Base-by-base conservation (phyloP, 1,139 yeast genomes). In the Kodamaea sp. region DNA sequence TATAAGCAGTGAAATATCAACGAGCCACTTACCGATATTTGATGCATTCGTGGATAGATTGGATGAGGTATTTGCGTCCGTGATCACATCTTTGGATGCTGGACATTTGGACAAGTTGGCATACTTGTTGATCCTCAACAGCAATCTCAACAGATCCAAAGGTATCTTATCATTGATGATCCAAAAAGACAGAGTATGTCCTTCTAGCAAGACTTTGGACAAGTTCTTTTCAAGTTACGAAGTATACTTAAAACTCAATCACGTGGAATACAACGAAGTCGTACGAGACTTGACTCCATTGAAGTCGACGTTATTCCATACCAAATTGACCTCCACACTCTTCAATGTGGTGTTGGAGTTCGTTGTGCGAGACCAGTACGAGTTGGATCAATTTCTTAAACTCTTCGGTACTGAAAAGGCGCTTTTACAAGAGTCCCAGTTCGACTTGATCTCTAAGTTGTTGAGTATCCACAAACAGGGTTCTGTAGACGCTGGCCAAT, bases 301-400 rank as follows among this genome's bases (percentile, higher is more conserved):
- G 22, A 70, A 70, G 39, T 55, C 65, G 2, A 61, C 55, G 1
- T 34, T 69, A 16, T 59, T 59, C 39, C 61, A 60, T 32, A 42
- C 46, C 14, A 45, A 46, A 2, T 32, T 66, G 15, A 47, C 50
- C 15, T 36, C 46, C 0, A 30, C 42, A 2, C 34, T 54, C 3
- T 54, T 62, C 26, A 40, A 44, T 14, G 42, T 62, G 5, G 37
- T 69, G 5, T 42, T 67, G 26, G 38, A 44, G 7, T 37, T 47
- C 19, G 47, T 55, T 2, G 51, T 62, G 5, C 43, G 50, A 13
- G 52, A 52, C 27, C 36, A 44, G 1, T 47, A 45, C 26, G 75
- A 69, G 25, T 50, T 70, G 30, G 58, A 60, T 11, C 62, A 64
- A 29, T 55, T 69, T 24, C 23, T 66, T 3, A 48, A 45, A 18